A percentile compares a stretch with the other conserved stretches of the same genome.
Evolutionary conservation across 139 green algal species (phyloP).

Genomic region (Pleodorina starrii): DNA sequence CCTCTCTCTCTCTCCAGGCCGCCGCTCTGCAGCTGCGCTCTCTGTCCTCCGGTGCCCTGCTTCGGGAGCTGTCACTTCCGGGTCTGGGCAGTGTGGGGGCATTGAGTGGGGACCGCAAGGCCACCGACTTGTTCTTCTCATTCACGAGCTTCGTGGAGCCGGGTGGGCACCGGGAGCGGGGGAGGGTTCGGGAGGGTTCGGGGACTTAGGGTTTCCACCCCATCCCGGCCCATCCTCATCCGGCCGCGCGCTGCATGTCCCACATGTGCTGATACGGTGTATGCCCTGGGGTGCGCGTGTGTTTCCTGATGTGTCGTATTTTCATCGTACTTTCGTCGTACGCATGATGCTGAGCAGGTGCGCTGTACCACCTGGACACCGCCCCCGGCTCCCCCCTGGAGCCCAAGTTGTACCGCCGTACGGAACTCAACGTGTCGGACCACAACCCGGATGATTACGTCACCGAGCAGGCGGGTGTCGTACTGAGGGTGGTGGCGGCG

Average conservation of each 20-base stretch:
- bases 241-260: no score
- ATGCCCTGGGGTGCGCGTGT: not conserved
- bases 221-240: no score
- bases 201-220: no score
- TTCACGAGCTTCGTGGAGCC: slow-evolving; percentile 74
- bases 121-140: slow-evolving; percentile 84
- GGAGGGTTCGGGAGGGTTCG: no score
- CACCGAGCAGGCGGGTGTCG: slow-evolving; percentile 79
- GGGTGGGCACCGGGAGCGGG: slow-evolving; percentile 12
- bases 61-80: slow-evolving; percentile 72
- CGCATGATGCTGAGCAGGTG: slow-evolving; percentile 51
- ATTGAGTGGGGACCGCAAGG: slow-evolving; percentile 75
- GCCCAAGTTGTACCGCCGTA: slow-evolving; percentile 80
- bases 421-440: slow-evolving; percentile 73
- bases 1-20: not conserved
- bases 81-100: slow-evolving; percentile 73
- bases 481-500: no score
- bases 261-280: not conserved
- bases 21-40: slow-evolving; percentile 75
- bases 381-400: slow-evolving; percentile 24
- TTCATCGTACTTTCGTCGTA: no score
- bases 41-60: slow-evolving; percentile 62
- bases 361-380: slow-evolving; percentile 75
- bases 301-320: no score
- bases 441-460: slow-evolving; percentile 78